Base-by-base conservation (phyloP, 2,329 filamentous ascomycete species). In the Calonectria hawksworthii region DNA sequence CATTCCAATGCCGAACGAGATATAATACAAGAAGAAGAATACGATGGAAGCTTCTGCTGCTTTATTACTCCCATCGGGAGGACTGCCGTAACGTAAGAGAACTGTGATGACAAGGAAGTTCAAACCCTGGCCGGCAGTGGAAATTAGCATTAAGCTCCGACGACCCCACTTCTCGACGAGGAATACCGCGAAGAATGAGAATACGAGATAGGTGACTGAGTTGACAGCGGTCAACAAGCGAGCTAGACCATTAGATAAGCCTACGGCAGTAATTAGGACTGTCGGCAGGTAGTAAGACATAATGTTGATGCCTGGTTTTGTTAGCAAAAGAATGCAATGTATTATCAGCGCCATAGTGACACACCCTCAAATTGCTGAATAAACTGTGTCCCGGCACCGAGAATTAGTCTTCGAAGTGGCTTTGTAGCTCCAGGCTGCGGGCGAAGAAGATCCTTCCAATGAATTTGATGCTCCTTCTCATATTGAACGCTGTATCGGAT, bases 1-100 rank as follows among this genome's bases (percentile, higher is more conserved):
- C 80, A 83, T 82, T 2, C 84, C 83, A 11, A 84, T 67, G 1
- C 79, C 83, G 54, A 83, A 84, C 1, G 76, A 78, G 52, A 81
- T 80, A 64, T 80, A 83, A 74, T 82, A 83, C 3, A 69, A 8
- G 28, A 69, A 69, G 34, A 68, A 34, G n/a, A 68, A 68, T n/a
- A 32, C 47, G 6, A 68, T 36, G 1, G 64, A 32, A 1, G 28
- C 21, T 3, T 23, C 10, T 9, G 64, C 23, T n/a, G 51, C 26
- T 5, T 8, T 28, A 3, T 41, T 13, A 21, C 47, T 52, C 9
- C n/a, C 44, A 30, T 52, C 13, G 10, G 23, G 26, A 3, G 30
- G 18, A 11, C 32, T 32, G 21, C 47, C 32, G 8, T 52, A 67
- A 8, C 64, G 30, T 1, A 67, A 21, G 13, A 30, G 23, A 11